These are phyloP conservation scores for Neotropicomus parvogracilis DNA, from an alignment of 1,284 basidiomycete genomes.

Conservation along the genomic window DNA sequence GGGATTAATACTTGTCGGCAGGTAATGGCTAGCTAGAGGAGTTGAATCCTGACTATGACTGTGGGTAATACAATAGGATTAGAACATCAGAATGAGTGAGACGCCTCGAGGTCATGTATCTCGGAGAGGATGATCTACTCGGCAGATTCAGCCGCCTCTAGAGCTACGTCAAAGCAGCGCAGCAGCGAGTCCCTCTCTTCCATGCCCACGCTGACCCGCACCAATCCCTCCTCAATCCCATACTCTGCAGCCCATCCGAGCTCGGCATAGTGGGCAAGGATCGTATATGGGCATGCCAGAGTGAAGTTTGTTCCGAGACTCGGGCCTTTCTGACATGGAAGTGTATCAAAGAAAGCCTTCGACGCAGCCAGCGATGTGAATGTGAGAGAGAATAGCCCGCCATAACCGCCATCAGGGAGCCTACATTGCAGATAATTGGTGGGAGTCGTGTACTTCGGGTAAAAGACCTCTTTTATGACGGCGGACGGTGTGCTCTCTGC, in stretches of 20 bases:
- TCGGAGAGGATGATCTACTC: conserved; percentile 6
- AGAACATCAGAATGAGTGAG: no score
- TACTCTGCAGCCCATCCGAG: conserved; percentile 87
- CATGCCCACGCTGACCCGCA: conserved; percentile 88
- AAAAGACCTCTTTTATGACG: conserved; percentile 80
- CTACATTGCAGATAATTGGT: conserved; percentile 73
- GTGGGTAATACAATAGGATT: no score
- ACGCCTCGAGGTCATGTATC: neutral
- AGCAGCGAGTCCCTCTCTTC: conserved; percentile 71
- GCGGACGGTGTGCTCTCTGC: conserved; percentile 34
- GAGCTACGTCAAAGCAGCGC: conserved; percentile 59
- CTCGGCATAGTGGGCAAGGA: conserved; percentile 91
- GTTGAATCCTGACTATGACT: no score
- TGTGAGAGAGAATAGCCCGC: conserved; percentile 90
- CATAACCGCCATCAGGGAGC: conserved; percentile 66
- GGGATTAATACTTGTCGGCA: neutral
- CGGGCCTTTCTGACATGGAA: conserved; percentile 88
- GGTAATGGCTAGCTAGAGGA: neutral
- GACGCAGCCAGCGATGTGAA: conserved; percentile 73
- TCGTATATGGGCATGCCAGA: conserved; percentile 88
- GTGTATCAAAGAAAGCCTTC: conserved; percentile 81
- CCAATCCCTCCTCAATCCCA: conserved; percentile 83
- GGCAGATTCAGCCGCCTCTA: conserved; percentile 61
- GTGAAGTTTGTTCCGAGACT: conserved; percentile 97
- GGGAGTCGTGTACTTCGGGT: conserved; percentile 81